Evolutionary conservation across 2,329 filamentous ascomycete species (phyloP).

Genomic region (Chaetomiaceae sp.): DNA sequence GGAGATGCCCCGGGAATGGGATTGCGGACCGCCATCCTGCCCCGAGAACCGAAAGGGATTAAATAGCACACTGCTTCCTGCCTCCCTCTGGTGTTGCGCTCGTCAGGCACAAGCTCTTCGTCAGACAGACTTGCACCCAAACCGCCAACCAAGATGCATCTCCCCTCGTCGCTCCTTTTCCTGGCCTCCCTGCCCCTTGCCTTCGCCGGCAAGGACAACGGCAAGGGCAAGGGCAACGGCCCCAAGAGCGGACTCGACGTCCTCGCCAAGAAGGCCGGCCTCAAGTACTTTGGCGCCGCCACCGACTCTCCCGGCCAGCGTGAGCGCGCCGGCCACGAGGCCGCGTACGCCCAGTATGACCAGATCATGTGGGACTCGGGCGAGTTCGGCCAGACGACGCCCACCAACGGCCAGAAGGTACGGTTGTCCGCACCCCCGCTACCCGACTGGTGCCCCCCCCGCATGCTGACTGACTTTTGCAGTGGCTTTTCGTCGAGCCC

Average conservation of each 20-base stretch:
- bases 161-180: slow-evolving; percentile 19
- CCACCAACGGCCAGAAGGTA: slow-evolving; percentile 53
- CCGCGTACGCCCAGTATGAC: slow-evolving; percentile 50
- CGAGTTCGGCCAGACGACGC: slow-evolving; percentile 60
- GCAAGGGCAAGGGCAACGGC: not conserved
- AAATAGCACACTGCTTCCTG: slow-evolving; percentile 6
- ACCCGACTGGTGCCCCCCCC: not conserved
- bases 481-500: slow-evolving; percentile 58
- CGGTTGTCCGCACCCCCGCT: too few relatives aligned
- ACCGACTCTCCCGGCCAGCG: slow-evolving; percentile 48
- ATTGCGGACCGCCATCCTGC: not conserved
- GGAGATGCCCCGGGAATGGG: slow-evolving; percentile 1
- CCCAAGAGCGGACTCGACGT: slow-evolving; percentile 20
- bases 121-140: too few relatives aligned
- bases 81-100: too few relatives aligned
- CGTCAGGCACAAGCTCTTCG: not conserved
- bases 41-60: not conserved
- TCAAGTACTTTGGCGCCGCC: slow-evolving; percentile 59
- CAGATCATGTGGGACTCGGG: slow-evolving; percentile 48
- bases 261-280: slow-evolving; percentile 46
- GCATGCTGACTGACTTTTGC: not conserved
- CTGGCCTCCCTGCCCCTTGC: slow-evolving; percentile 16
- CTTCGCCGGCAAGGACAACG: slow-evolving; percentile 15
- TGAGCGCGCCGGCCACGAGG: slow-evolving; percentile 43
- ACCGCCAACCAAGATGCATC: slow-evolving; percentile 20